phyloP scores from a whole-genome alignment of 371 early-diverging fungal genomes.

The Mucor velutinosus region DNA sequence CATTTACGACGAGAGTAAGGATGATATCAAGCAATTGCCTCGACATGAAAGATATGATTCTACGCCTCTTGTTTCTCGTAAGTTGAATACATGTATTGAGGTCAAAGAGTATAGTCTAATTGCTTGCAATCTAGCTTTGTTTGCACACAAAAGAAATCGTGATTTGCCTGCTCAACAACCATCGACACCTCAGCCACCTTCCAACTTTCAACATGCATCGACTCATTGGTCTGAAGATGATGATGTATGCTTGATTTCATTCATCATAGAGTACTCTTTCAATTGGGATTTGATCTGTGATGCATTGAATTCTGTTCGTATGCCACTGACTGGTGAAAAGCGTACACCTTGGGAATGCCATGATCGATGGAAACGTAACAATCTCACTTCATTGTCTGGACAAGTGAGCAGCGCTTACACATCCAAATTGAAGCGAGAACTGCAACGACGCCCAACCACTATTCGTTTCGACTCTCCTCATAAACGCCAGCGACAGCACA shows the following conservation, averaged over 20 bases:
- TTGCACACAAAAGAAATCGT: slow-evolving; percentile 52
- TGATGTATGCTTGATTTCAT: slow-evolving; percentile 60
- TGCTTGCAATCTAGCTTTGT: slow-evolving; percentile 30
- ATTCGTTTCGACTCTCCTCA: slow-evolving; percentile 22
- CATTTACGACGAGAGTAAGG: slow-evolving; percentile 26
- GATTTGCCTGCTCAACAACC: slow-evolving; percentile 49
- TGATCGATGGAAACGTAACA: slow-evolving; percentile 54
- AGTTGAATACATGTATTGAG: slow-evolving; percentile 21
- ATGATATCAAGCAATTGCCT: slow-evolving; percentile 36
- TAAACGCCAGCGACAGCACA: slow-evolving; percentile 37
- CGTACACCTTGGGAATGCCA: slow-evolving; percentile 74
- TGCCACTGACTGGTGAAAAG: slow-evolving; percentile 55
- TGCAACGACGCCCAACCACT: slow-evolving; percentile 33
- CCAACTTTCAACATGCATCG: slow-evolving; percentile 10
- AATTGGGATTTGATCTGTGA: slow-evolving; percentile 76
- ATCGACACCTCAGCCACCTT: slow-evolving; percentile 45
- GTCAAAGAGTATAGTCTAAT: background rate
- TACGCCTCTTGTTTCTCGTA: slow-evolving; percentile 32
- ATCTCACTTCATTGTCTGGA: slow-evolving; percentile 44
- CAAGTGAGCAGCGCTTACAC: slow-evolving; percentile 39
- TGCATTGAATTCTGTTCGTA: slow-evolving; percentile 56
- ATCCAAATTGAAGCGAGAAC: slow-evolving; percentile 17
- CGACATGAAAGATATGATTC: slow-evolving; percentile 31
- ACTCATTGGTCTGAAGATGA: slow-evolving; percentile 73
- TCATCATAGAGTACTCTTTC: slow-evolving; percentile 61